phyloP scores from a whole-genome alignment of 192 early-diverging fungal genomes.

The Phlyctochytrium arcticum region DNA sequence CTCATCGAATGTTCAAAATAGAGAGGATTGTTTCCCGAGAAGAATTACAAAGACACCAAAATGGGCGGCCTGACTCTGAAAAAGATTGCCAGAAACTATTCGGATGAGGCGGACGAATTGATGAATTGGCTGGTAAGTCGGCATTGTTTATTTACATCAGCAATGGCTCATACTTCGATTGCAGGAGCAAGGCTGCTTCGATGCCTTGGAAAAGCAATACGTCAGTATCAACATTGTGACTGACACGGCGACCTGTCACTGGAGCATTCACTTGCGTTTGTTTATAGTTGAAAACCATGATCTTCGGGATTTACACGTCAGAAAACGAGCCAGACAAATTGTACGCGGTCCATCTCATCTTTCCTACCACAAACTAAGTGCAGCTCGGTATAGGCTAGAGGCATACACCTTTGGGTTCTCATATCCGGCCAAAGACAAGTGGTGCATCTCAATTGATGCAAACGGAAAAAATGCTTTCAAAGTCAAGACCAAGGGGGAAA shows the following conservation, averaged over 20 bases:
- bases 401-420: constrained; percentile 48
- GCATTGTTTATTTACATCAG: too few species aligned
- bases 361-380: not conserved
- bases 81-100: constrained; percentile 15
- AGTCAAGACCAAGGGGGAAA: constrained; percentile 26
- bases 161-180: too few species aligned
- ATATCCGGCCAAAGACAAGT: constrained; percentile 39
- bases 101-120: constrained; percentile 39
- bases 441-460: constrained; percentile 25
- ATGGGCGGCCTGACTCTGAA: constrained; percentile 32
- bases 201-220: constrained; percentile 43
- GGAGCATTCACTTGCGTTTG: not conserved
- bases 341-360: not conserved
- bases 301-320: constrained; percentile 50
- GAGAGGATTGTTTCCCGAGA: constrained; percentile 41
- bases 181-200: constrained; percentile 41
- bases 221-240: constrained; percentile 8
- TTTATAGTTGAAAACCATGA: constrained; percentile 33
- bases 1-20: not conserved
- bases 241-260: not conserved
- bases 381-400: constrained; percentile 29
- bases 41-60: constrained; percentile 38
- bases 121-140: constrained; percentile 35
- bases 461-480: constrained; percentile 13
- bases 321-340: constrained; percentile 36